A percentile compares a stretch with the other conserved stretches of the same genome.
phyloP scores from a whole-genome alignment of 2,329 filamentous ascomycete species.

The Beauveria sp. region DNA sequence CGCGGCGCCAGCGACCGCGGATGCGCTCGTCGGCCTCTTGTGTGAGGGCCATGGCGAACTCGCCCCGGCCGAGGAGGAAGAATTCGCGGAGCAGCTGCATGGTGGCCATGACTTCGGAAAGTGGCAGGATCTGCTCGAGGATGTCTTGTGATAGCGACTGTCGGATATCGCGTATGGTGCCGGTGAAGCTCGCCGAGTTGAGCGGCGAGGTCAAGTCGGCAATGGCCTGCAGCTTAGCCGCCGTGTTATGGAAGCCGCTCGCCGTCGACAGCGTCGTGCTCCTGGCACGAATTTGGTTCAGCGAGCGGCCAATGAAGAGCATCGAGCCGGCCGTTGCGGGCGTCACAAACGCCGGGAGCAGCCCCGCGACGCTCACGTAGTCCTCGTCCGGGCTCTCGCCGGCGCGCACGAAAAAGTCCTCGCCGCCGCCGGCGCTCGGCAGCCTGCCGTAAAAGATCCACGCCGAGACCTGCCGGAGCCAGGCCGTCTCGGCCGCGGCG shows the following conservation, averaged over 20 bases:
- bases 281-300: constrained; percentile 70
- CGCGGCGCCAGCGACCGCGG: constrained; percentile 61
- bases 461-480: constrained; percentile 81
- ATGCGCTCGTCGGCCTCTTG: constrained; percentile 77
- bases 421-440: constrained; percentile 62
- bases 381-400: constrained; percentile 36
- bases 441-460: constrained; percentile 88
- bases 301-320: constrained; percentile 80
- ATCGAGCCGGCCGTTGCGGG: constrained; percentile 70
- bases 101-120: constrained; percentile 67
- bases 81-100: constrained; percentile 76
- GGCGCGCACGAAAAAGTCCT: constrained; percentile 79
- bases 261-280: constrained; percentile 33
- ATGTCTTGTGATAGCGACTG: constrained; percentile 76
- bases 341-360: constrained; percentile 76
- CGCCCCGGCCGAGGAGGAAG: constrained; percentile 77
- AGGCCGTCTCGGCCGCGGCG: constrained; percentile 76
- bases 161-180: constrained; percentile 67
- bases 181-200: constrained; percentile 60
- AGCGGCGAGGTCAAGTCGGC: constrained; percentile 66
- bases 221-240: constrained; percentile 61
- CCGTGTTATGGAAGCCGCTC: constrained; percentile 45
- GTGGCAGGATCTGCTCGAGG: constrained; percentile 72
- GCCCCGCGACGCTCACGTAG: constrained; percentile 48
- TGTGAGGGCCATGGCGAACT: constrained; percentile 83